Evolutionary conservation across 1,284 basidiomycete species (phyloP), one percentile per base, ranked within the genome.

Genomic region (Marasmius fiardii): DNA sequence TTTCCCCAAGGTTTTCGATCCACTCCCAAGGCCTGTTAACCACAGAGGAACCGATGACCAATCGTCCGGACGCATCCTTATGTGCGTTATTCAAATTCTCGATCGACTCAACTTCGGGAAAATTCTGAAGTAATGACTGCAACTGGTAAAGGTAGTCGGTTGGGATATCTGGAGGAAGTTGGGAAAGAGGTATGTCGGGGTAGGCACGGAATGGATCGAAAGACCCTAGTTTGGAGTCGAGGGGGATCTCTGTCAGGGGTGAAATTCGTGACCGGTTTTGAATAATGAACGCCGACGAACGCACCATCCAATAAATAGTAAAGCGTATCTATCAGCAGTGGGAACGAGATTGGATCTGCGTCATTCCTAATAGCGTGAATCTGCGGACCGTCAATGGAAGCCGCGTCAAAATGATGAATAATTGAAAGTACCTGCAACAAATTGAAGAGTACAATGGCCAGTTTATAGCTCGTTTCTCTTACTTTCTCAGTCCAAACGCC

Each of bases 21-120:
- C 90, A 92, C 67, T 92, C 90, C 90, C 90, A 92, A 12, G 90
- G 88, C 43, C 84, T 78, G 65, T 90, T 87, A 56, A 81, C 74
- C 18, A 91, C 86, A 0, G 80, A 75, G 11, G 71, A 65, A 20
- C 79, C 77, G 55, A 75, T 71, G 5, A 82, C 66, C 4, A 81
- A 58, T 5, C 76, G 72, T 1, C 82, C 85, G 6, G 72, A 70
- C 2, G 78, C 59, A 60, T 86, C 83, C 26, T 77, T 76, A 53
- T 82, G 75, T 2, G 79, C 79, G 50, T 80, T 80, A 3, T 79
- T 77, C 35, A 92, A 78, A 58, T 85, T 75, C 11, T 75, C 67
- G 2, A 86, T 82, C n/a, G 76, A 66, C 20, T 71, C 68, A 53
- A 79, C 76, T 7, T 77, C 68, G n/a, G 80, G 74, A 7, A 80